phyloP scores from a whole-genome alignment of 371 early-diverging fungal genomes.

The Mortierella sp. region DNA sequence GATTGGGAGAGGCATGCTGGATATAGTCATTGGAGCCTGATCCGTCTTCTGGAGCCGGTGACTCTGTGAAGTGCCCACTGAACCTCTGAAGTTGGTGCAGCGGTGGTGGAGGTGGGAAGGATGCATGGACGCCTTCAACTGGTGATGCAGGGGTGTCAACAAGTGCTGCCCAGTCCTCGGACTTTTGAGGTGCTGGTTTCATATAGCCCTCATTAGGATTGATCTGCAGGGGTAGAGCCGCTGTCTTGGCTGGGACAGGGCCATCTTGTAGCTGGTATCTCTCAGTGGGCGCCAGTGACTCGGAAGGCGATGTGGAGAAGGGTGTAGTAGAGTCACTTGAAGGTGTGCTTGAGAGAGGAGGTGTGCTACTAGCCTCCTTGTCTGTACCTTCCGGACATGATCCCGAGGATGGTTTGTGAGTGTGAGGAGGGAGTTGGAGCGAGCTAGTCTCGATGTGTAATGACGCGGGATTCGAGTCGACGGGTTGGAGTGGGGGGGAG shows the following conservation, averaged over 20 bases:
- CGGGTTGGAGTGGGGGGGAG: constrained; percentile 15
- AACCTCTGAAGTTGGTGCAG: neutral
- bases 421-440: neutral
- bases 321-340: neutral
- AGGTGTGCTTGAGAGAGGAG: neutral
- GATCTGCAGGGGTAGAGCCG: constrained; percentile 4
- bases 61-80: constrained; percentile 19
- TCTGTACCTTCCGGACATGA: neutral
- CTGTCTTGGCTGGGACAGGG: neutral
- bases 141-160: constrained; percentile 40
- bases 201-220: neutral
- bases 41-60: constrained; percentile 25
- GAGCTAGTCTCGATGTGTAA: neutral
- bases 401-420: neutral
- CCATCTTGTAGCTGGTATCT: constrained; percentile 11
- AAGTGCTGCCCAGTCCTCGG: constrained; percentile 47
- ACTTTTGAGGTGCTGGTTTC: constrained; percentile 33
- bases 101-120: constrained; percentile 7
- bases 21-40: constrained; percentile 24
- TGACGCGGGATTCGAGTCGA: constrained; percentile 1
- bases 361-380: too few relatives aligned
- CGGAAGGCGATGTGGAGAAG: neutral
- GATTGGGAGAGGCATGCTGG: constrained; percentile 15
- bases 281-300: neutral
- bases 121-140: constrained; percentile 9